Evolutionary conservation across 805 yeast genomes (phyloP), one percentile per base, ranked within the genome.

Genomic region (Kregervanrija pseudodelftensis): DNA sequence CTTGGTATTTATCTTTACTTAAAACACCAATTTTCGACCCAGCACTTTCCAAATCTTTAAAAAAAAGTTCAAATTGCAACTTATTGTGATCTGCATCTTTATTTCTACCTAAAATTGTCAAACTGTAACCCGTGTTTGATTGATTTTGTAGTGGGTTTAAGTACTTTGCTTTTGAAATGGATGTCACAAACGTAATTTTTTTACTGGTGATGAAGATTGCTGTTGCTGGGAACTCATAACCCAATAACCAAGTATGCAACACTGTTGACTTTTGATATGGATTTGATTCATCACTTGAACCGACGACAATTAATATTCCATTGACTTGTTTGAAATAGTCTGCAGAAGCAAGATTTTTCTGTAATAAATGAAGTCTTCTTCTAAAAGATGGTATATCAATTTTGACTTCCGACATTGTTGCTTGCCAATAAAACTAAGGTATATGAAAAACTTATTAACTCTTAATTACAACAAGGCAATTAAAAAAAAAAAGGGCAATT

Each of bases 211-310:
- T 66, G 41, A 74, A 78, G 43, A 91, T 65, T 30, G 80, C 80
- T 1, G 97, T 89, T 41, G 93, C 93, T n/a, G 95, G 95, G 59
- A 91, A 91, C 61, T 93, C 98, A 61, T 90, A 91, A 4, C 97
- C 96, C 40, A 91, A 67, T 43, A 91, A 68, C 98, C 98, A 91
- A 42, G 80, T 84, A 61, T 90, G 97, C 39, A 90, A 65, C 38
- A 85, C 82, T 1, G 95, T 81, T 11, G 95, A 82, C 65, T 87
- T 87, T 60, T 85, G 88, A 64, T 87, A 89, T 40, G 95, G 95
- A 61, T 88, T 85, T 51, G 85, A 91, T 48, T 85, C 93, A 59
- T 87, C 89, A 37, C 86, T 71, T 8, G 95, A 85, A 11, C 97
- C 98, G 39, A 85, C 82, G 11, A 86, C 78, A 39, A 86, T 76